Evolutionary conservation across 2,329 filamentous ascomycete species (phyloP).

Genomic region (Sporothrix dimorphospora): DNA sequence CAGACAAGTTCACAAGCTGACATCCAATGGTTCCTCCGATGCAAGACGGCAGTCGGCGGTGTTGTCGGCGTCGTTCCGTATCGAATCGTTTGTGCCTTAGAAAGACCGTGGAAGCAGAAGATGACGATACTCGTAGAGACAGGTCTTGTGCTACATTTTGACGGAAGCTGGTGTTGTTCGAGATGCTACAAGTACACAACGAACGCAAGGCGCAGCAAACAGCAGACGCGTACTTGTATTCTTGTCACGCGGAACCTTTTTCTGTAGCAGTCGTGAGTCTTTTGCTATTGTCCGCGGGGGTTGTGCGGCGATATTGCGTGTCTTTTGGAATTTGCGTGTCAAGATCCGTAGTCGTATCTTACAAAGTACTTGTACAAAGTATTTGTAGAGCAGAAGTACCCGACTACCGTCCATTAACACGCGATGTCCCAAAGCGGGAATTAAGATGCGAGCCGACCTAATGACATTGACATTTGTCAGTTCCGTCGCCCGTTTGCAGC

Average conservation of each 20-base stretch:
- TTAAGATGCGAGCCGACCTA: not conserved
- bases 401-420: no score
- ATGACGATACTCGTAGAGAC: no score
- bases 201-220: no score
- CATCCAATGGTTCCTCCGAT: not conserved
- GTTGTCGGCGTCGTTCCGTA: not conserved
- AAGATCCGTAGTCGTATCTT: not conserved
- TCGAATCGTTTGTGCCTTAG: not conserved
- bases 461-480: no score
- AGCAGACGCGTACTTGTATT: no score
- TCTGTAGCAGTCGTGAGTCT: no score
- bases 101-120: not conserved
- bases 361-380: not conserved
- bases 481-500: no score
- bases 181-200: not conserved
- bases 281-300: not conserved
- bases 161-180: not conserved
- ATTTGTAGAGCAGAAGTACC: not conserved
- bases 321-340: not conserved
- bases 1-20: not conserved
- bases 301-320: not conserved
- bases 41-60: not conserved
- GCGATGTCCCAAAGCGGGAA: not conserved
- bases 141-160: not conserved
- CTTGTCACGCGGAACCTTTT: no score